Base-by-base conservation (phyloP, 805 yeast genomes). In the Ogataea kodamae region DNA sequence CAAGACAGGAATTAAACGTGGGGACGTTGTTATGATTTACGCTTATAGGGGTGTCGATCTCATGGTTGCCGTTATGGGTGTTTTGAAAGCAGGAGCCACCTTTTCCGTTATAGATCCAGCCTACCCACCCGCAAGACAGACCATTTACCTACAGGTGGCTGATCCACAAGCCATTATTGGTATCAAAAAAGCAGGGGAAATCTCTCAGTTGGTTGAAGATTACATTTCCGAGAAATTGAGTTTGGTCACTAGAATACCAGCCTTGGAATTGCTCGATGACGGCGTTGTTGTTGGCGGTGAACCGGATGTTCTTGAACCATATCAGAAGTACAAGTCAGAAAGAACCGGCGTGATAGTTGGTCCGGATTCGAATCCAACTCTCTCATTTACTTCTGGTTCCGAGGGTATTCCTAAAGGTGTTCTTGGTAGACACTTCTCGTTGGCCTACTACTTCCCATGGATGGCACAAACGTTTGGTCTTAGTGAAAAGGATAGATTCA, bases 371-470 rank as follows among this genome's bases (percentile, higher is more conserved):
- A 90, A 90, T 53, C 99, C 99, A 30, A 92, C 99, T 6, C 69
- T 92, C 33, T 84, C 96, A 0, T 92, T 92, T 65, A 92, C 99
- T 5, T 85, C 96, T 13, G 99, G 99, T 19, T 85, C 96, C 5
- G 99, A 92, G 62, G 99, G 99, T 60, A 70, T 90, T 45, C 99
- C 99, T 49, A 92, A 92, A 64, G 99, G 99, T 68, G 99, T 92
- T 15, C 72, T 88, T 40, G 99, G 99, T 32, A 84, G 99, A 65
- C 99, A 92, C 56, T 94, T 79, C 63, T 90, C 97, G 1, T 68
- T 92, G 42, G 96, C 98, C 2, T 92, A 92, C 67, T 92, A 92
- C 64, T 92, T 92, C 74, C 95, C 95, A 22, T 92, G 99, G 99
- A 92, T 92, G 99, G 71, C 97, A 12, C 62, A 85, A 59, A 74